Evolutionary conservation across 1,284 basidiomycete species (phyloP).

Genomic region (Leccinum griseonigrum): DNA sequence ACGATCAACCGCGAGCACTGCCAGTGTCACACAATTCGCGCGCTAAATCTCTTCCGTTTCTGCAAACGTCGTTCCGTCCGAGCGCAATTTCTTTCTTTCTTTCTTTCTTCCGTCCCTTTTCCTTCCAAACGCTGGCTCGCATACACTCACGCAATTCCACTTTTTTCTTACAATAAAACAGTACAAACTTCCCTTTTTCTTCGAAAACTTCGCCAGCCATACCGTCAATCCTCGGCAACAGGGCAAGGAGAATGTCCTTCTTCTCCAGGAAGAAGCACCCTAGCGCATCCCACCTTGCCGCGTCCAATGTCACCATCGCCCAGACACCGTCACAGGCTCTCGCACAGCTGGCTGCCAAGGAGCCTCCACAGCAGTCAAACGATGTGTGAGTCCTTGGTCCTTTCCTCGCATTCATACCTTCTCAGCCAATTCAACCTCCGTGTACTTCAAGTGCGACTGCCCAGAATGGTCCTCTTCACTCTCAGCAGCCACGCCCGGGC

Average conservation of each 20-base stretch:
- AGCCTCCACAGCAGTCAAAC: constrained; percentile 25
- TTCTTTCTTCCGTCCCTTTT: constrained; percentile 9
- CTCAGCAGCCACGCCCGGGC: constrained; percentile 33
- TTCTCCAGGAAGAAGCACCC: constrained; percentile 79
- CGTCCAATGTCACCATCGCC: constrained; percentile 49
- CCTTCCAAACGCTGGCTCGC: constrained; percentile 27
- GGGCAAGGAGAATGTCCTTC: constrained; percentile 82
- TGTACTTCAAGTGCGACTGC: constrained; percentile 17
- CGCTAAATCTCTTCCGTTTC: constrained; percentile 17
- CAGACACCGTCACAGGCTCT: constrained; percentile 65
- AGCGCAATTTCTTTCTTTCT: constrained; percentile 8
- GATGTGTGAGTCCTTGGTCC: constrained; percentile 40
- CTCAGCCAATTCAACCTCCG: constrained; percentile 7
- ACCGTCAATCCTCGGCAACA: constrained; percentile 53
- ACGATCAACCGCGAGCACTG: too few relatives aligned
- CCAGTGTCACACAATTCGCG: constrained; percentile 13
- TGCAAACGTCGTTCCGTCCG: constrained; percentile 8
- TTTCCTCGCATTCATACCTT: constrained; percentile 9
- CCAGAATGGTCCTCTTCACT: constrained; percentile 27
- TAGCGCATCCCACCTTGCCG: constrained; percentile 38
- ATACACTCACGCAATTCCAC: constrained; percentile 1
- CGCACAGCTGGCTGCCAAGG: constrained; percentile 48
- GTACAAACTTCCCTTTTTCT: constrained; percentile 17
- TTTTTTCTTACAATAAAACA: constrained; percentile 16
- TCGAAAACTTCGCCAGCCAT: constrained; percentile 40